Conservation (phyloP, 2,329 filamentous ascomycete species). For the Aureobasidium sp. region DNA sequence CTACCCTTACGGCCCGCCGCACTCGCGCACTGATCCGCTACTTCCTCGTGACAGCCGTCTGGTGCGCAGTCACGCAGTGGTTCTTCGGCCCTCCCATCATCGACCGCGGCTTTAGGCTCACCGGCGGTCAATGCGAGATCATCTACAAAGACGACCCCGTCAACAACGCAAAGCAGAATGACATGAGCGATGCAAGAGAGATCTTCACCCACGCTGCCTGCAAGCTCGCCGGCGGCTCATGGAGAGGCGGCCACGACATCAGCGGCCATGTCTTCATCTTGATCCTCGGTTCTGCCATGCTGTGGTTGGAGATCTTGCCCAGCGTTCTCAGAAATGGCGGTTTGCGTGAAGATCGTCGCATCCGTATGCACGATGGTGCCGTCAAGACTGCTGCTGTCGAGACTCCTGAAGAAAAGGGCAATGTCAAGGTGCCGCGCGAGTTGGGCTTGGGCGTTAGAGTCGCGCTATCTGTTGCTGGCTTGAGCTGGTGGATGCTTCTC, state of each 20-base stretch:
- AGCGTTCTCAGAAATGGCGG: slow-evolving; percentile 45
- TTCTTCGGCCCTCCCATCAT: slow-evolving; percentile 88
- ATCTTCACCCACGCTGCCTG: slow-evolving; percentile 72
- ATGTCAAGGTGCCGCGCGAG: slow-evolving; percentile 32
- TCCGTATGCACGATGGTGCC: slow-evolving; percentile 61
- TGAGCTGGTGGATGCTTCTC: slow-evolving; percentile 91
- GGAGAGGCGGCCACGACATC: slow-evolving; percentile 94
- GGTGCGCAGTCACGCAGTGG: slow-evolving; percentile 91
- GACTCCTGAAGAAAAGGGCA: slow-evolving; percentile 36
- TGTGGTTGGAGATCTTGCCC: slow-evolving; percentile 72
- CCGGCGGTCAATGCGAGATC: slow-evolving; percentile 73
- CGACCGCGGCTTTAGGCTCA: slow-evolving; percentile 81
- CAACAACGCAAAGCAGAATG: slow-evolving; percentile 34
- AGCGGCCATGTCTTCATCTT: slow-evolving; percentile 92
- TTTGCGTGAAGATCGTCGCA: slow-evolving; percentile 54
- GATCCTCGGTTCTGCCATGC: slow-evolving; percentile 72
- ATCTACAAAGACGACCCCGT: slow-evolving; percentile 31
- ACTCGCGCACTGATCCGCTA: slow-evolving; percentile 62
- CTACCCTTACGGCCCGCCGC: slow-evolving; percentile 39
- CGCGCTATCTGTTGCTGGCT: slow-evolving; percentile 51
- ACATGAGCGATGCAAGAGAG: slow-evolving; percentile 41
- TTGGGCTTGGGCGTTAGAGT: slow-evolving; percentile 47
- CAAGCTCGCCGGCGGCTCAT: slow-evolving; percentile 71
- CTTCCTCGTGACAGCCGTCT: slow-evolving; percentile 64
- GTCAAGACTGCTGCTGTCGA: slow-evolving; percentile 41